Conservation (phyloP, 1,139 yeast species). For the Yamadazyma blattariae region DNA sequence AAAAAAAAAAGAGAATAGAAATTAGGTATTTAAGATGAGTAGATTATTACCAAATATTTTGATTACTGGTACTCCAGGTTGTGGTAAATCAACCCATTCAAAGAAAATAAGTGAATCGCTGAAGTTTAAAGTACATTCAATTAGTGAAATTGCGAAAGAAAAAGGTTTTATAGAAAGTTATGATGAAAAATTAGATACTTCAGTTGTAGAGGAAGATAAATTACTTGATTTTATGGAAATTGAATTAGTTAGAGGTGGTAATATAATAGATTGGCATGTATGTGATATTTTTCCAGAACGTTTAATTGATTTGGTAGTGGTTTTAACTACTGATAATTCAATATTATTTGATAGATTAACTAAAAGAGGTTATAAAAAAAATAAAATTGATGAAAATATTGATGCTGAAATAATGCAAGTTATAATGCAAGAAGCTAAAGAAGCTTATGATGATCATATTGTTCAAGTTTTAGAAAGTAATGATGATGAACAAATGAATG, state of each 20-base stretch:
- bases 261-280: constrained; percentile 93
- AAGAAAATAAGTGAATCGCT: constrained; percentile 5
- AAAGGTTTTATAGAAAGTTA: constrained; percentile 76
- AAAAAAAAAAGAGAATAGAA: too few relatives aligned
- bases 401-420: constrained; percentile 98
- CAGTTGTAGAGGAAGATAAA: constrained; percentile 90
- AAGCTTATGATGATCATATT: constrained; percentile 72
- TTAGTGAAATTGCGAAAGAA: constrained; percentile 81
- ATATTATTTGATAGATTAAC: constrained; percentile 70
- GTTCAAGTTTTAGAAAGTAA: constrained; percentile 80
- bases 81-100: constrained; percentile 91
- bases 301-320: constrained; percentile 87
- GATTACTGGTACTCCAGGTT: constrained; percentile 96
- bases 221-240: constrained; percentile 79
- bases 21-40: constrained; percentile 2
- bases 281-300: constrained; percentile 94
- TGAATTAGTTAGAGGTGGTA: constrained; percentile 78
- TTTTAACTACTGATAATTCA: constrained; percentile 74
- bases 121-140: constrained; percentile 54
- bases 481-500: constrained; percentile 70
- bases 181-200: constrained; percentile 81
- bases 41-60: constrained; percentile 74
- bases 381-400: constrained; percentile 83
- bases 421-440: constrained; percentile 80
- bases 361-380: constrained; percentile 71